Evolutionary conservation across 768 basidiomycete species (phyloP).

Genomic region (Serendipita sp.): DNA sequence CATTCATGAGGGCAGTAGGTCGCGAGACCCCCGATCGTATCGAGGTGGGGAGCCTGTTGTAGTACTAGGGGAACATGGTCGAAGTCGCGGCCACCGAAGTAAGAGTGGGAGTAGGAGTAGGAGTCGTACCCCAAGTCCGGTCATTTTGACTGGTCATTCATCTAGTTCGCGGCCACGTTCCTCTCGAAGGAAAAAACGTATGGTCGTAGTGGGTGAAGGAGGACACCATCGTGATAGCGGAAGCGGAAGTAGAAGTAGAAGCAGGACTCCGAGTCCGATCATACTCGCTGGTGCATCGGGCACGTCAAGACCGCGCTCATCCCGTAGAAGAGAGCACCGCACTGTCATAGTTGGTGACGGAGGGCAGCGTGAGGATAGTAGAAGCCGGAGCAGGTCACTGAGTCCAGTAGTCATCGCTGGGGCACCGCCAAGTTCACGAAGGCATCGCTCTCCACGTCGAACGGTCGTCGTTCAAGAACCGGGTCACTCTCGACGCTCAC

Average conservation of each 20-base stretch:
- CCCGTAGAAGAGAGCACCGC: too few relatives aligned
- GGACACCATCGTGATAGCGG: too few relatives aligned
- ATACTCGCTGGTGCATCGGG: too few relatives aligned
- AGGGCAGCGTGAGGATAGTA: too few relatives aligned
- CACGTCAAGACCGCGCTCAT: too few relatives aligned
- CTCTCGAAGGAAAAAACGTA: too few relatives aligned
- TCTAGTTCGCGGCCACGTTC: not conserved
- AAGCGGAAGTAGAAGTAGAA: too few relatives aligned
- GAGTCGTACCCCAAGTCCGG: not conserved
- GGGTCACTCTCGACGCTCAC: not conserved
- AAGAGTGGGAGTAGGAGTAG: not conserved
- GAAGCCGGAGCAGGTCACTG: too few relatives aligned
- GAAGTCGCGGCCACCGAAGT: not conserved
- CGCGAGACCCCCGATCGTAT: not conserved
- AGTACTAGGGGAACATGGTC: not conserved
- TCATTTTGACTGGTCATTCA: not conserved
- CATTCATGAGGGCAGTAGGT: not conserved
- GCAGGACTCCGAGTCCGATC: too few relatives aligned
- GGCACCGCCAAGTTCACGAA: not conserved
- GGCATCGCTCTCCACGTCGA: not conserved
- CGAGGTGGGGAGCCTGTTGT: not conserved
- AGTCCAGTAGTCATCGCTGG: too few relatives aligned
- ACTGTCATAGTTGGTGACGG: too few relatives aligned
- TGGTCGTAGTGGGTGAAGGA: too few relatives aligned
- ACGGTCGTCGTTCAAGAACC: not conserved